Evolutionary conservation across 2,329 filamentous ascomycete species (phyloP), one percentile per base, ranked within the genome.

Genomic region (Uncinocarpus reesii): DNA sequence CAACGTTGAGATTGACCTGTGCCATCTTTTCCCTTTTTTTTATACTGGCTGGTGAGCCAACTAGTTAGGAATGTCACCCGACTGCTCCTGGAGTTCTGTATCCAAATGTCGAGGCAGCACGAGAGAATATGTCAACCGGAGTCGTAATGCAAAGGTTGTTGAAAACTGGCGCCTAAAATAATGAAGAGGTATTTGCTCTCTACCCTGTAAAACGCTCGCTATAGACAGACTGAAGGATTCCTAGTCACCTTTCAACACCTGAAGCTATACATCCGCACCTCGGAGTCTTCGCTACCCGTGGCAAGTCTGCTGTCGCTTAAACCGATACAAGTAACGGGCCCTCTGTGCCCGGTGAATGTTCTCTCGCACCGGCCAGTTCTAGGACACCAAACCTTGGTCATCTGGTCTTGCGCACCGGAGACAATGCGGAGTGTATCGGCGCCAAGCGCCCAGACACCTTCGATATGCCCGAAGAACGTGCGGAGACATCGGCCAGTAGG

Each of bases 351-450:
- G 2, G 86, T 88, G 61, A 95, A 90, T 2, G 89, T 96, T 42
- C 88, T 76, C 64, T 96, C 89, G 65, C 89, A 95, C 60, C 85
- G 87, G 23, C 92, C 92, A 1, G 85, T 89, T 49, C 88, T 74
- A 13, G 90, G 85, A 67, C 96, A 90, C 92, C 92, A 98, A 26
- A 86, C 80, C 71, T 96, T 96, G 58, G 95, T 85, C 80, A 90
- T 93, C 35, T 86, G 82, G 66, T 98, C 92, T 64, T 96, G 88
- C 8, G 86, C 85, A 0, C 89, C 90, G 15, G 84, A 87, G 11
- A 96, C 87, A 13, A 95, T 80, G 8, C 92, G 80, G 16, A 96
- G 71, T 1, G 84, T 89, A 66, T 96, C 90, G 2, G 86, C 90
- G 0, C 85, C 86, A 2, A 98, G 74, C 4, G 86, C 84, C 92